Evolutionary conservation across 257 asterid genomes (phyloP).

Genomic region (Solanum microdontum): DNA sequence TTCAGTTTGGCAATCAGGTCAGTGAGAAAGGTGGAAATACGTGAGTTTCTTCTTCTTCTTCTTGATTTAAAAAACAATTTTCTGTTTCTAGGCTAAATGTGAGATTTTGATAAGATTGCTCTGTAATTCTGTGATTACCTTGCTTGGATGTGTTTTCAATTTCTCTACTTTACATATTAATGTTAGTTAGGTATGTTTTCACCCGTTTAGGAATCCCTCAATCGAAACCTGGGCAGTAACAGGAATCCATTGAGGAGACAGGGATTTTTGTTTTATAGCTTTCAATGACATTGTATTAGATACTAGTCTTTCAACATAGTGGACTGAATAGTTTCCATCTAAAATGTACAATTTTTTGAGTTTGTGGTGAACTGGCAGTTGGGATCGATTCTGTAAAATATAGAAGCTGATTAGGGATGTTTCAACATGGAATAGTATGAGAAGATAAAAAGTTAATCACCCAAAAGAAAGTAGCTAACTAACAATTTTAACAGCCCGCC

Average conservation of each 20-base stretch:
- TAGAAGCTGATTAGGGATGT: constrained; percentile 20
- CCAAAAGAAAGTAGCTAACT: neutral
- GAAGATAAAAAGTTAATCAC: neutral
- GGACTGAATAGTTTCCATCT: too few relatives aligned
- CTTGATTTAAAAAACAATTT: neutral
- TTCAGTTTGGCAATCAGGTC: constrained; percentile 80
- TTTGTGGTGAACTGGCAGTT: too few relatives aligned
- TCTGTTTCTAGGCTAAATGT: neutral
- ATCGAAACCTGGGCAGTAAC: neutral
- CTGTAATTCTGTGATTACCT: neutral
- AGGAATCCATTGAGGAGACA: too few relatives aligned
- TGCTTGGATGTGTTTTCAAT: neutral
- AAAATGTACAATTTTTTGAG: too few relatives aligned
- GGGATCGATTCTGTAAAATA: too few relatives aligned
- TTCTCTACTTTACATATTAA: neutral
- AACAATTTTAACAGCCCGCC: neutral
- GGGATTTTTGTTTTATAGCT: neutral
- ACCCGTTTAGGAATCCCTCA: neutral
- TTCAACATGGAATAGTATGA: neutral
- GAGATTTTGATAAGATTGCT: neutral
- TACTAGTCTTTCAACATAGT: too few relatives aligned
- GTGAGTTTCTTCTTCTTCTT: constrained; percentile 18
- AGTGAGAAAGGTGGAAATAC: constrained; percentile 93
- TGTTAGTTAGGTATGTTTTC: neutral
- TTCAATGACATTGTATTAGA: too few relatives aligned